phyloP scores from a whole-genome alignment of 1,284 basidiomycete species.

The Ganoderma multipileum region DNA sequence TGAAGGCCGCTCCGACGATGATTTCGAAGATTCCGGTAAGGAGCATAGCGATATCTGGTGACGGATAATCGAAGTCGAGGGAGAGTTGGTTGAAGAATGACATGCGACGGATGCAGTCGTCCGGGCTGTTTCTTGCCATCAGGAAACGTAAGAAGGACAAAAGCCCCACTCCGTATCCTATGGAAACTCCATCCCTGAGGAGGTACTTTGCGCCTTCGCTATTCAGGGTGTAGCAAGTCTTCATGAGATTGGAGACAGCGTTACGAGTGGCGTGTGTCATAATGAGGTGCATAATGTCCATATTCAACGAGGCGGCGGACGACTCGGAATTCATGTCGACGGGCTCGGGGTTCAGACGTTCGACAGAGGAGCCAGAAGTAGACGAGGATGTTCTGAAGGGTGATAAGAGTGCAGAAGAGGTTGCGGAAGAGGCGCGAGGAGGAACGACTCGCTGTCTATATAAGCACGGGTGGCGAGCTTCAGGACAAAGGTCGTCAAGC shows the following conservation, averaged over 20 bases:
- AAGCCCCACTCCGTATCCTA: background rate
- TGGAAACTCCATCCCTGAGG: background rate
- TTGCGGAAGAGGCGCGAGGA: no score
- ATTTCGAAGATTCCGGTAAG: background rate
- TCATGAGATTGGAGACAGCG: background rate
- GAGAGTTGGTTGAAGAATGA: background rate
- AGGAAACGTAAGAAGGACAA: background rate
- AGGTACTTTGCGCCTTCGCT: background rate
- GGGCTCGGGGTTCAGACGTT: no score
- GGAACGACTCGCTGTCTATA: no score
- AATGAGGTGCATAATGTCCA: background rate
- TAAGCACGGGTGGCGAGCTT: no score
- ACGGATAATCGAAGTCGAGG: background rate
- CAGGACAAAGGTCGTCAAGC: no score
- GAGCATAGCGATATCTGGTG: background rate
- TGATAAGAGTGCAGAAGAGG: no score
- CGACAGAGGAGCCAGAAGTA: no score
- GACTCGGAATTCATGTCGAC: no score
- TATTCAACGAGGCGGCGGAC: background rate
- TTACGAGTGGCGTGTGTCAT: background rate
- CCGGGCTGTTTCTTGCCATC: background rate
- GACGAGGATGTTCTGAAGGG: no score
- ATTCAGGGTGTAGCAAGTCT: background rate
- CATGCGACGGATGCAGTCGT: background rate
- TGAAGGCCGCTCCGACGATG: background rate